Evolutionary conservation across 2,329 filamentous ascomycete genomes (phyloP).

Genomic region (Penicillium hordei): DNA sequence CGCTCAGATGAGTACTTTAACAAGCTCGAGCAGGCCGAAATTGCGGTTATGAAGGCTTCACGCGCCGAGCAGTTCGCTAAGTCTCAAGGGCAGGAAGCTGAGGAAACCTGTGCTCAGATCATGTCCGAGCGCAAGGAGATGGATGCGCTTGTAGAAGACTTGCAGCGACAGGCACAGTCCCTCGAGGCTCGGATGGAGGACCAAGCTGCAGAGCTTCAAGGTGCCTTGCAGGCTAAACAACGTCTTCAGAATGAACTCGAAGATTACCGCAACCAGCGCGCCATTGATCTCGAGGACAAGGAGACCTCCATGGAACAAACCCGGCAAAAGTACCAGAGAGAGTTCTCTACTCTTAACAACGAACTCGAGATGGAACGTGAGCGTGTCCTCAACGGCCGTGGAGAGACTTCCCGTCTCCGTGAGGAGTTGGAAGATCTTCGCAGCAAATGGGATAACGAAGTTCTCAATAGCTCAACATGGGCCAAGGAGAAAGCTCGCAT

Average conservation of each 20-base stretch:
- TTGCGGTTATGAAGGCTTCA: conserved; percentile 86
- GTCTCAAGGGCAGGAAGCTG: conserved; percentile 82
- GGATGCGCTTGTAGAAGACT: conserved; percentile 81
- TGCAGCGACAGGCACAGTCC: conserved; percentile 84
- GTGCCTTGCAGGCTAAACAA: conserved; percentile 84
- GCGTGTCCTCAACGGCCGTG: conserved; percentile 78
- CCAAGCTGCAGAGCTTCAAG: conserved; percentile 82
- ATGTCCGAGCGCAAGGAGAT: conserved; percentile 92
- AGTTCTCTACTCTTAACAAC: conserved; percentile 83
- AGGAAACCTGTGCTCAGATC: conserved; percentile 84
- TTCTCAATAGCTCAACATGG: conserved; percentile 96
- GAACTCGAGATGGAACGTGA: conserved; percentile 93
- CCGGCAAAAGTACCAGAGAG: conserved; percentile 92
- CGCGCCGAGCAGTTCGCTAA: conserved; percentile 94
- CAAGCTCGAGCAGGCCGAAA: conserved; percentile 95
- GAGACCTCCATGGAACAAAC: conserved; percentile 96
- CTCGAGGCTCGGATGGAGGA: conserved; percentile 92
- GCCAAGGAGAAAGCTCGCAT: conserved; percentile 94
- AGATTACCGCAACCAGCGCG: conserved; percentile 91
- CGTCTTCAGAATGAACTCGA: conserved; percentile 95
- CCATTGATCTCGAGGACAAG: conserved; percentile 96
- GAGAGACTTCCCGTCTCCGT: conserved; percentile 82
- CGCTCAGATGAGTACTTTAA: conserved; percentile 94
- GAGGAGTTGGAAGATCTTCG: conserved; percentile 94
- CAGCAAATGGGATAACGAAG: conserved; percentile 97